Conservation (phyloP, 2,329 filamentous ascomycete species). For the Tolypocladium ophioglossoides region DNA sequence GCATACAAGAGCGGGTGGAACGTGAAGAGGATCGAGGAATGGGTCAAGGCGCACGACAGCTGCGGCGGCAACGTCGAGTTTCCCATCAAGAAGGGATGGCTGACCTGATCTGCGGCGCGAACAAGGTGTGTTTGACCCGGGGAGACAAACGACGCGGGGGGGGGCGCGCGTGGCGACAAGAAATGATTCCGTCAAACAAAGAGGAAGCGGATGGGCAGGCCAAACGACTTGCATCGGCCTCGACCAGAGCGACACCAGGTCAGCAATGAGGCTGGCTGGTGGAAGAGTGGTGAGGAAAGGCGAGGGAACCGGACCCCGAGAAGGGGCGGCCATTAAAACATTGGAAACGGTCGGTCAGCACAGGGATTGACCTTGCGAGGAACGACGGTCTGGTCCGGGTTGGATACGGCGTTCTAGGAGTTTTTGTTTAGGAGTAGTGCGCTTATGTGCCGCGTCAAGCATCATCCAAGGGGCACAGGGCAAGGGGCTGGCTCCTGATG, state of each 20-base stretch:
- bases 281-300: not conserved
- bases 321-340: not conserved
- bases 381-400: not conserved
- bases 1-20: slow-evolving; percentile 30
- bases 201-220: no score
- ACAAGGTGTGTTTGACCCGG: not conserved
- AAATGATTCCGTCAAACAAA: no score
- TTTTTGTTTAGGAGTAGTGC: no score
- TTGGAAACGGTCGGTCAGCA: not conserved
- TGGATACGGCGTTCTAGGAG: not conserved
- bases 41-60: slow-evolving; percentile 24
- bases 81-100: not conserved
- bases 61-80: slow-evolving; percentile 16
- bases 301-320: not conserved
- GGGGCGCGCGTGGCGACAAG: no score
- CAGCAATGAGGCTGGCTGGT: not conserved
- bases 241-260: not conserved
- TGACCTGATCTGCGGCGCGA: not conserved
- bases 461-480: not conserved
- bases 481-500: no score
- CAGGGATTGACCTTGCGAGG: not conserved
- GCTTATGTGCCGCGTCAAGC: not conserved
- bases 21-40: slow-evolving; percentile 27
- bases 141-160: no score
- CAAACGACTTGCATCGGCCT: not conserved